phyloP scores from a whole-genome alignment of 345 rosid species.

The Bruguiera gymnorhiza region DNA sequence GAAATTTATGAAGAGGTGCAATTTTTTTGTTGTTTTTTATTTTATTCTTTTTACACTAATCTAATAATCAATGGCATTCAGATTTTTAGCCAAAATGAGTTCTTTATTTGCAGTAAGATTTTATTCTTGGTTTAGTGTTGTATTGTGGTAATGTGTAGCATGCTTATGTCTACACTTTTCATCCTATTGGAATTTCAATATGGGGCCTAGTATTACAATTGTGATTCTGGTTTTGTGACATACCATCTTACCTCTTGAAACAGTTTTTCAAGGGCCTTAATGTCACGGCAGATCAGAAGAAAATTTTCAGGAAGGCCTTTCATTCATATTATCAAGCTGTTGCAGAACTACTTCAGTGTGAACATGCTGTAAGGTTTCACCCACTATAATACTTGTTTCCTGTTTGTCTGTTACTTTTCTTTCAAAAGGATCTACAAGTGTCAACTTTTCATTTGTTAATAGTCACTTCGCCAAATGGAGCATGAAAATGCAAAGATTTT shows the following conservation, averaged over 20 bases:
- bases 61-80: background rate
- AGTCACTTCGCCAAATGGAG: constrained; percentile 97
- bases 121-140: background rate
- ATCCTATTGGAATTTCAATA: background rate
- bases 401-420: constrained; percentile 6
- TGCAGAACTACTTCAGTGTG: constrained; percentile 83
- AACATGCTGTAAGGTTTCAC: constrained; percentile 69
- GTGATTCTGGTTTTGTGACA: background rate
- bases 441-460: constrained; percentile 19
- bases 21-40: background rate
- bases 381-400: background rate
- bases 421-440: background rate
- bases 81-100: background rate
- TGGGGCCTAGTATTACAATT: background rate
- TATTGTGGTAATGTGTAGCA: background rate
- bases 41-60: background rate
- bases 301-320: constrained; percentile 71
- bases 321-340: constrained; percentile 76
- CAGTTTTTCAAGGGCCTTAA: constrained; percentile 80
- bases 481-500: constrained; percentile 87
- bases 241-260: constrained; percentile 32
- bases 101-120: background rate
- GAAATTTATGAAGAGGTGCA: constrained; percentile 82
- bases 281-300: constrained; percentile 85
- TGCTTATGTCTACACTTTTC: background rate